Evolutionary conservation across 305 asterid species (phyloP), one percentile per base, ranked within the genome.

Genomic region (Rubia tinctorum): DNA sequence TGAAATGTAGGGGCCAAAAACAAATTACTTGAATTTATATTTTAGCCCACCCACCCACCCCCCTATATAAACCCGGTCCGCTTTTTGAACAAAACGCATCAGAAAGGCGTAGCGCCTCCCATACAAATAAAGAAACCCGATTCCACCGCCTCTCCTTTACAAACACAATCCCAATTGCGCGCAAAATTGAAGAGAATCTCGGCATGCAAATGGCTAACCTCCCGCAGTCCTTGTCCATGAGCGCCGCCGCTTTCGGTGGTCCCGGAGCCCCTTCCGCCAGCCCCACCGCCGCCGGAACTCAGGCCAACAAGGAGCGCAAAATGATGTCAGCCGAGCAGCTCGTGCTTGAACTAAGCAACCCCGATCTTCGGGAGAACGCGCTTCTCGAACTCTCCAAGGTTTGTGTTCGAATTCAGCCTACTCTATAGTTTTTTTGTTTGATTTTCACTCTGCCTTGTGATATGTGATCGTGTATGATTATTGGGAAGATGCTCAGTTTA

Each of bases 371-470:
- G 34, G 99, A 92, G 77, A 88, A 88, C 75, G 98, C 98, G 13
- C 97, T 95, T 49, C 93, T 90, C 61, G 98, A 95, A 75, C 96
- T 92, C 62, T 92, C 99, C 69, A 95, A 92, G 98, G 98, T 92
- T 55, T 30, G 39, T 58, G 17, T 53, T n/a, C 39, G 3, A n/a
- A 23, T 34, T 34, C 59, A 8, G 51, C 53, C 30, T 8, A 13
- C 17, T 17, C 40, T 22, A 6, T 5, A 1, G 4, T 20, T 20
- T 53, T 39, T 18, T 40, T 25, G 8, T 47, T 0, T 66, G 39
- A 69, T 40, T 25, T 7, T 12, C 7, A 1, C 22, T 18, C 4
- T 10, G 44, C 0, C 15, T 59, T 59, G 64, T 59, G 37, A 59
- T 7, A n/a, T 59, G 34, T 59, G 64, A 23, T 59, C 34, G 7